Base-by-base conservation (phyloP, 495 filamentous ascomycete species). In the Penicillium cosmopolitanum region DNA sequence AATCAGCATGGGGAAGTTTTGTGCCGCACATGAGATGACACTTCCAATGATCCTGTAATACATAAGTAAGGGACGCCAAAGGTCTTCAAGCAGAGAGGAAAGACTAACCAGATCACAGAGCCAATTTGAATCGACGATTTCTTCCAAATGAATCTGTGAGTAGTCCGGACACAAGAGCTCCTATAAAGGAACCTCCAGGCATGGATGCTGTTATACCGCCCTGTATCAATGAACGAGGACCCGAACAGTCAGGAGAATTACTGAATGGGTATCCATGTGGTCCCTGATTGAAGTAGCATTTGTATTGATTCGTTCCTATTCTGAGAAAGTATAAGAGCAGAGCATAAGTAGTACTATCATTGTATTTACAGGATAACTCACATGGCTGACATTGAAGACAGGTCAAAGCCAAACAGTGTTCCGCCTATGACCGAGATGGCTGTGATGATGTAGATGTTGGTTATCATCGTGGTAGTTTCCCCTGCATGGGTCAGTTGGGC, bases 401-500 rank as follows among this genome's bases (percentile, higher is more conserved):
- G 89, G 69, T 91, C 88, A 73, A 89, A 91, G 65, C 88, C 88
- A 69, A 91, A 91, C 28, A 88, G 77, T 28, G 81, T 84, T 54
- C 86, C 86, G 68, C 86, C 85, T 16, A 71, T 68, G 53, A 70
- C 66, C 60, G 67, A 63, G 52, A 70, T 66, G 34, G 65, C 57
- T 50, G 67, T 68, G 57, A 70, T 70, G 43, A 68, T 46, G 56
- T 70, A 70, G 61, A 70, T 70, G n/a, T 70, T 68, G 15, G 62
- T 59, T 23, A 70, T 66, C 54, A 65, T 61, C 42, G n/a, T 46
- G 42, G 15, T n/a, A 2, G 36, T 38, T 12, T 13, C 15, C 34
- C 36, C 36, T 38, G 11, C 36, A 2, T 38, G 42, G 42, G 42
- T 16, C n/a, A 46, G n/a, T 46, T 9, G 4, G 36, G 12, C 12